Base-by-base conservation (phyloP, 2,329 filamentous ascomycete species). In the Ophiocordyceps polyrhachis-furcata region DNA sequence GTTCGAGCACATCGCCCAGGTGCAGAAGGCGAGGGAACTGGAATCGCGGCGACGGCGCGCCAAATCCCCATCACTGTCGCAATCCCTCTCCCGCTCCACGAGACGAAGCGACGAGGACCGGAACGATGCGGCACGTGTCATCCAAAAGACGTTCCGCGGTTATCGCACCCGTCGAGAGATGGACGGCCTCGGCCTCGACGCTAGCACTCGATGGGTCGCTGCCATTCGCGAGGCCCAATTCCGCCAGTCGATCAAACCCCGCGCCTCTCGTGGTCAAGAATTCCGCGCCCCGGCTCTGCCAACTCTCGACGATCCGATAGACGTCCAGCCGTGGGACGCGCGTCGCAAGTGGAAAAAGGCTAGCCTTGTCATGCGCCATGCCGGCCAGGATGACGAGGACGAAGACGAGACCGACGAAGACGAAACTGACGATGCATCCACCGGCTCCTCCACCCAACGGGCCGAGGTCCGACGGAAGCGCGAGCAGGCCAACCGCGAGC, bases 301-400 rank as follows among this genome's bases (percentile, higher is more conserved):
- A 11, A 41, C 48, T 1, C 43, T 52, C 37, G 48, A 52, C 11
- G 51, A 49, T 17, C 23, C 44, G n/a, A 43, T 48, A 32, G 46
- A 49, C 31, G 44, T 50, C 14, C 53, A 49, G 40, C 49, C 54
- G 38, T 49, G 51, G 35, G 50, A 57, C 54, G 81, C 82, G 14
- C 70, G 74, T 38, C 66, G 73, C 46, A 81, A 85, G 47, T 94
- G 87, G 87, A 79, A 77, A 53, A 83, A 82, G 50, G 77, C 74
- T 0, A 76, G 79, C 17, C 68, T 73, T 17, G 79, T 91, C 40
- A 81, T 83, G 3, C 71, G 76, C 43, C 71, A 80, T 41, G 87
- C 83, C 1, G 83, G 79, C 2, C 76, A 71, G 38, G 83, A 89
- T 55, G 77, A 72, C 47, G 83, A 89, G 55, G 77, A 72, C 47